Evolutionary conservation across 2,329 filamentous ascomycete genomes (phyloP).

Genomic region (Xylaria multiplex): DNA sequence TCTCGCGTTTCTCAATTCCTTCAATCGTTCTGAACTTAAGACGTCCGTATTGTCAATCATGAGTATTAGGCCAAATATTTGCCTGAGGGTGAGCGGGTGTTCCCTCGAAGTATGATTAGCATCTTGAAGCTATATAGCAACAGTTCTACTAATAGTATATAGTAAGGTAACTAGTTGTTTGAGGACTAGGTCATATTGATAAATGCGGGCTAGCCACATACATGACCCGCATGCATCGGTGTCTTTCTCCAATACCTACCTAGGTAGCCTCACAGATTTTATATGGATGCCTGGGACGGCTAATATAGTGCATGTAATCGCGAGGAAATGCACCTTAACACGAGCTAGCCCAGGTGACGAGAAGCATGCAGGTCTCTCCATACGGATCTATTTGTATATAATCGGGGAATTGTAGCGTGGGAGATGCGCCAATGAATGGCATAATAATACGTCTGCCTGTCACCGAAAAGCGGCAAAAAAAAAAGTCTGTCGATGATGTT

Average conservation of each 20-base stretch:
- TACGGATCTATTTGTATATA: background rate
- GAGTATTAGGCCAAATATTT: no score
- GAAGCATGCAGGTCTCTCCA: slow-evolving; percentile 2
- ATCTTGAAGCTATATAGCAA: background rate
- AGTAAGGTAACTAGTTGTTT: background rate
- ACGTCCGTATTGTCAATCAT: no score
- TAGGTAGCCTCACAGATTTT: slow-evolving; percentile 1
- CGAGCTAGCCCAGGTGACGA: background rate
- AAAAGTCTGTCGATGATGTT: slow-evolving; percentile 17
- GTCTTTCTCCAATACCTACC: background rate
- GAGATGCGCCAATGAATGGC: slow-evolving; percentile 17
- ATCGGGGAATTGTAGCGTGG: background rate
- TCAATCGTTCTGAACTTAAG: no score
- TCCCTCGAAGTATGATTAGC: no score
- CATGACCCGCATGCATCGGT: slow-evolving; percentile 4
- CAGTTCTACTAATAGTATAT: background rate
- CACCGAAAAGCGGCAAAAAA: background rate
- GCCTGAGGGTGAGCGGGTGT: no score
- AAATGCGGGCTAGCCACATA: background rate
- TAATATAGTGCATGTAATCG: slow-evolving; percentile 17
- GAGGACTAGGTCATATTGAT: background rate
- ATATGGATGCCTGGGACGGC: slow-evolving; percentile 28
- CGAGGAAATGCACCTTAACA: background rate
- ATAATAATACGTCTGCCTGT: slow-evolving; percentile 31
- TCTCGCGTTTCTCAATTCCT: no score